Evolutionary conservation across 1,139 yeast genomes (phyloP), one percentile per base, ranked within the genome.

Genomic region (Suhomyces chickasaworum): DNA sequence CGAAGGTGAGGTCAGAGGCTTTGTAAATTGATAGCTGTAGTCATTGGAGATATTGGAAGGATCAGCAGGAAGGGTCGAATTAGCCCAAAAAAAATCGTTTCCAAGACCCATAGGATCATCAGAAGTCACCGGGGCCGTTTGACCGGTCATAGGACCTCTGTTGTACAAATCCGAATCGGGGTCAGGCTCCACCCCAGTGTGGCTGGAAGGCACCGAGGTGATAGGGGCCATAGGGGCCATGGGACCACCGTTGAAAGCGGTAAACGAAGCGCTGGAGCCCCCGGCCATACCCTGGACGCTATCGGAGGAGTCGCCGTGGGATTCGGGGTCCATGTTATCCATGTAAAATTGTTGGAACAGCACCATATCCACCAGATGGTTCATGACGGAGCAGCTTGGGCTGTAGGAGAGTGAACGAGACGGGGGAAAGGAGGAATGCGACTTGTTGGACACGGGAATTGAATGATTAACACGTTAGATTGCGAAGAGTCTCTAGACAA

Each of bases 1-100:
- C 18, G 53, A 39, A 4, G 55, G 51, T 4, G 55, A 51, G 20
- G 42, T 23, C 33, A 40, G 42, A 16, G 42, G 25, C 38, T 39
- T 37, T 31, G 46, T 39, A 23, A 45, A 42, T 22, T 45, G 48
- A 42, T 45, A 48, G 37, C 44, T 39, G 40, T 47, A 46, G 13
- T 46, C 49, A 15, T 13, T 17, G 29, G 45, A 16, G 35, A 47
- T 37, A 23, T 45, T 45, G 41, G 42, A 30, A 22, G 42, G 18
- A 29, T 44, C 48, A 22, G 29, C 31, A 12, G 38, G 39, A 13
- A 16, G 25, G 41, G 30, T 23, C 16, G 13, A 15, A 12, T 30
- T 17, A 12, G 35, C 8, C 32, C 32, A 46, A 40, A 47, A 47
- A 40, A 47, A 34, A 32, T 49, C 50, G 44, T 41, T 45, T 34